Base-by-base conservation (phyloP, 257 asterid species). In the Ocimum tenuiflorum region DNA sequence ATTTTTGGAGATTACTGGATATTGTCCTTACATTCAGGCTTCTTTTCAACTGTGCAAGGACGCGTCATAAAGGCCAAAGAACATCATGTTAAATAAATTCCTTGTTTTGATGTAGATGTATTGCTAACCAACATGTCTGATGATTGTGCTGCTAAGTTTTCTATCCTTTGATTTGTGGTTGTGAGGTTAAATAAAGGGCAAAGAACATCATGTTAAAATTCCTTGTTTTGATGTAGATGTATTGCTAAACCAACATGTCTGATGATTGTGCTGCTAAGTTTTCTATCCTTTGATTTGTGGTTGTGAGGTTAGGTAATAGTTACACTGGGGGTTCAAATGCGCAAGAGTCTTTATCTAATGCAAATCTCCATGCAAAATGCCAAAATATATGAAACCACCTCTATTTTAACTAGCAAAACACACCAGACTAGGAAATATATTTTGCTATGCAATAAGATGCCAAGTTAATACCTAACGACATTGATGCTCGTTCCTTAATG, bases 341-440 rank as follows among this genome's bases (percentile, higher is more conserved):
- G 24, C 62, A 65, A 27, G 39, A 56, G 53, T 52, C 48, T 41
- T 63, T 8, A 70, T 46, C 46, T 39, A 12, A 50, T 31, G 24
- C 20, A 65, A 64, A 57, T 63, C 29, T 53, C 66, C 64, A 49
- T 48, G 31, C 13, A 50, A 38, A 24, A 60, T 60, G 53, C 41
- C 33, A 24, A 59, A 62, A 18, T 48, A 64, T 51, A 18, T 36
- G 36, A 52, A 20, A 65, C 65, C 62, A 70, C 68, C 56, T 41
- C 12, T 13, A 17, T 45, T 5, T 45, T 45, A 45, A 31, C 53
- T n/a, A 35, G 70, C 6, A 14, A 15, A 36, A 62, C 63, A 60
- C 60, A 45, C 52, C 19, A 38, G 43, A 22, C 52, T 17, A 72
- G 61, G 60, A 24, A 64, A 64, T 33, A 63, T 45, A 45, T 38